Evolutionary conservation across 2,329 filamentous ascomycete species (phyloP).

Genomic region (Curvularia sp.): DNA sequence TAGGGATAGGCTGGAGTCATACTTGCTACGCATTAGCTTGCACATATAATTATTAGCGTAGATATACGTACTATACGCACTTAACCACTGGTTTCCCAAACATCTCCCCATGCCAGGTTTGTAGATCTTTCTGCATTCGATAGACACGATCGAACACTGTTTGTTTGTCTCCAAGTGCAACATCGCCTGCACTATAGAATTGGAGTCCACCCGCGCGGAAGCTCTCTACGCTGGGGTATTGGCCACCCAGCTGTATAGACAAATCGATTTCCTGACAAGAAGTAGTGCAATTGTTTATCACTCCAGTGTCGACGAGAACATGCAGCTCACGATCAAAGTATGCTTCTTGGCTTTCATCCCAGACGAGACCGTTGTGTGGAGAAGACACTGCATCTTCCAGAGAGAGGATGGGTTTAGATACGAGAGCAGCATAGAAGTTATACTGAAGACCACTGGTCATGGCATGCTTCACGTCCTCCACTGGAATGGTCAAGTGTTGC

Average conservation of each 20-base stretch:
- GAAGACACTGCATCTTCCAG: background rate
- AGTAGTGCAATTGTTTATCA: background rate
- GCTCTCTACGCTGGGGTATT: too few relatives aligned
- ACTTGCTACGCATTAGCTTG: too few relatives aligned
- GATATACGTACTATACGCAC: too few relatives aligned
- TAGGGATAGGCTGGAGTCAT: too few relatives aligned
- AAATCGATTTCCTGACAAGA: background rate
- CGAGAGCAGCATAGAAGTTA: background rate
- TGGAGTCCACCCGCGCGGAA: background rate
- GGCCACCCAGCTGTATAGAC: background rate
- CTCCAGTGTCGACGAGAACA: background rate
- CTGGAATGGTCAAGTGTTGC: background rate
- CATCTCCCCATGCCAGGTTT: too few relatives aligned
- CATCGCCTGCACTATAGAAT: background rate
- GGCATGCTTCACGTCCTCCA: background rate
- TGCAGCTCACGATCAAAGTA: background rate
- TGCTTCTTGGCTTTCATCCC: background rate
- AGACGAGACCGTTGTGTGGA: background rate
- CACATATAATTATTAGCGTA: too few relatives aligned
- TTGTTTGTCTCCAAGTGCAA: too few relatives aligned
- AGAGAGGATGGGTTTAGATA: background rate
- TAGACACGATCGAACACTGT: too few relatives aligned
- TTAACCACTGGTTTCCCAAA: too few relatives aligned
- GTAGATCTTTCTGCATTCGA: too few relatives aligned
- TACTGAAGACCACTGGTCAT: background rate